Evolutionary conservation across 2,329 filamentous ascomycete genomes (phyloP).

Genomic region (Lachnellula cervina): DNA sequence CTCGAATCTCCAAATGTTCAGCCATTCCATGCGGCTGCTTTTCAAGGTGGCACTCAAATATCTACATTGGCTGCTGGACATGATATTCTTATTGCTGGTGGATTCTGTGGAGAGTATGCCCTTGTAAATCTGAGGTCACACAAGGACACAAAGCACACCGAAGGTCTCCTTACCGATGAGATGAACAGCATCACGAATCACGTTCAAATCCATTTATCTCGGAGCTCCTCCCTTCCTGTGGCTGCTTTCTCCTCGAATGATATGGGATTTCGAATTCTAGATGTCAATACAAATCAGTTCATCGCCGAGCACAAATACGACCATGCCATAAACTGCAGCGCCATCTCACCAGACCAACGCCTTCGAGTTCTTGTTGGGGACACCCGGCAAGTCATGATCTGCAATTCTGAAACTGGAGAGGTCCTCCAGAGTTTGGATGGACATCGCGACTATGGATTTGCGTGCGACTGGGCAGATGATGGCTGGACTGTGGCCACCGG

Average conservation of each 20-base stretch:
- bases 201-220: constrained; percentile 51
- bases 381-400: constrained; percentile 58
- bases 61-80: constrained; percentile 32
- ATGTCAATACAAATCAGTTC: constrained; percentile 55
- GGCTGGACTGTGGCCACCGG: constrained; percentile 72
- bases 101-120: constrained; percentile 37
- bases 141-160: constrained; percentile 28
- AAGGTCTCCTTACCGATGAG: constrained; percentile 43
- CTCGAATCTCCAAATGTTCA: constrained; percentile 26
- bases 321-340: constrained; percentile 66
- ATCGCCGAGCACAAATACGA: constrained; percentile 50
- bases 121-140: constrained; percentile 31
- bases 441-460: constrained; percentile 68
- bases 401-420: constrained; percentile 61
- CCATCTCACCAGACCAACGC: constrained; percentile 65
- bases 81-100: constrained; percentile 35
- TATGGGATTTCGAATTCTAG: constrained; percentile 51
- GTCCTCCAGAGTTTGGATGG: constrained; percentile 54
- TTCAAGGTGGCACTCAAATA: constrained; percentile 25
- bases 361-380: constrained; percentile 72
- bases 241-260: constrained; percentile 63
- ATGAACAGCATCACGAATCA: constrained; percentile 61
- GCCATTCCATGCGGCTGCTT: constrained; percentile 14
- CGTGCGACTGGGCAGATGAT: constrained; percentile 75
- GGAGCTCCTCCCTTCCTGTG: constrained; percentile 47